phyloP scores from a whole-genome alignment of 2,329 filamentous ascomycete genomes.

The Aspergillus awamori region DNA sequence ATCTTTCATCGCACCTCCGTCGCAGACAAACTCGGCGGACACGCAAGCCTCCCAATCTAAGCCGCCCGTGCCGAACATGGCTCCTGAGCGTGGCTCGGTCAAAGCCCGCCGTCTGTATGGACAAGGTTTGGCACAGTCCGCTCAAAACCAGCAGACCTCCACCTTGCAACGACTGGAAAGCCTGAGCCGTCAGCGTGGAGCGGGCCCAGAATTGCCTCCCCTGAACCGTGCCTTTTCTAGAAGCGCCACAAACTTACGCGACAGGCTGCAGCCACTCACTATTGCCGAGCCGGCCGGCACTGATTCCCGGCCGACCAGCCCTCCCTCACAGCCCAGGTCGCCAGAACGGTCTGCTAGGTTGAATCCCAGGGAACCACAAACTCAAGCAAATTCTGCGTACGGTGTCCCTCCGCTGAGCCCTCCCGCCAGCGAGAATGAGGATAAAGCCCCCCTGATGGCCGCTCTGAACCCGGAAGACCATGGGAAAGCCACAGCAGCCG shows the following conservation, averaged over 20 bases:
- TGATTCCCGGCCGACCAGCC: slow-evolving; percentile 41
- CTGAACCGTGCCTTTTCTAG: slow-evolving; percentile 49
- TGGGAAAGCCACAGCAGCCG: slow-evolving; percentile 78
- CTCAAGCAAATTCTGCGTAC: slow-evolving; percentile 17
- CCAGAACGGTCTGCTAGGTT: slow-evolving; percentile 39
- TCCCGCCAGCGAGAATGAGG: slow-evolving; percentile 71
- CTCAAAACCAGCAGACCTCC: slow-evolving; percentile 77
- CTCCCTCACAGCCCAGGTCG: slow-evolving; percentile 44
- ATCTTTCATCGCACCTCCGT: slow-evolving; percentile 32
- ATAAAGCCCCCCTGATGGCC: slow-evolving; percentile 61
- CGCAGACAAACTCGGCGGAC: slow-evolving; percentile 22
- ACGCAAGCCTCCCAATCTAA: slow-evolving; percentile 28
- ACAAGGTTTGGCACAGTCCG: slow-evolving; percentile 75
- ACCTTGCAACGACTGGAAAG: slow-evolving; percentile 79
- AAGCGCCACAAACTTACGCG: slow-evolving; percentile 70
- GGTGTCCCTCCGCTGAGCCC: slow-evolving; percentile 65
- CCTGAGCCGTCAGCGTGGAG: slow-evolving; percentile 66
- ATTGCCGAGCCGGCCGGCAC: slow-evolving; percentile 28
- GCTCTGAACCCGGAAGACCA: slow-evolving; percentile 74
- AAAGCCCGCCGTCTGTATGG: slow-evolving; percentile 80
- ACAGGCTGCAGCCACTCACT: slow-evolving; percentile 45
- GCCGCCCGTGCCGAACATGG: slow-evolving; percentile 34
- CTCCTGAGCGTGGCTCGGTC: slow-evolving; percentile 66
- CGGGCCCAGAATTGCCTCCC: slow-evolving; percentile 55
- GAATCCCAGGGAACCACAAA: slow-evolving; percentile 4